A percentile compares a stretch with the other conserved stretches of the same genome.
phyloP scores from a whole-genome alignment of 75 land plant genomes.

The Ceratopteris richardii region DNA sequence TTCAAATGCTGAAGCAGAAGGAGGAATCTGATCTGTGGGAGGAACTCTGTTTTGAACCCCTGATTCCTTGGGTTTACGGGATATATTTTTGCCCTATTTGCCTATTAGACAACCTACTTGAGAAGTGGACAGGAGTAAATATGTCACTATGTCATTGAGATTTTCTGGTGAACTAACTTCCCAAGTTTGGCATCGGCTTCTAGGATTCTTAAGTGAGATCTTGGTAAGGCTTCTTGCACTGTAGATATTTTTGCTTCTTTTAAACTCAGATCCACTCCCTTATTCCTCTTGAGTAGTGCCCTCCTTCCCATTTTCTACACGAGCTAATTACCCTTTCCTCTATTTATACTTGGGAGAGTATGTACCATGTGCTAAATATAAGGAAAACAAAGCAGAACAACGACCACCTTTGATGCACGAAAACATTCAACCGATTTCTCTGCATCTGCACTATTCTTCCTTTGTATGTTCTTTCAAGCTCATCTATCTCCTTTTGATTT shows the following conservation, averaged over 20 bases:
- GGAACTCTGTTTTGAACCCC: constrained; percentile 44
- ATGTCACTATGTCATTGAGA: constrained; percentile 18
- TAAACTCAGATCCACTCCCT: not conserved
- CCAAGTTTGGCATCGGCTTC: constrained; percentile 26
- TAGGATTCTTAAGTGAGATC: constrained; percentile 43
- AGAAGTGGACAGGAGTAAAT: constrained; percentile 34
- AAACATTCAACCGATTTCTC: too few relatives aligned
- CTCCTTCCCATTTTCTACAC: not conserved
- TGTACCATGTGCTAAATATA: too few relatives aligned
- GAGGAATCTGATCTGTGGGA: constrained; percentile 22
- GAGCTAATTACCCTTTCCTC: too few relatives aligned
- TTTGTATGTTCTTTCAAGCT: too few relatives aligned
- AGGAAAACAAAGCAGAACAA: too few relatives aligned
- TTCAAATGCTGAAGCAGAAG: constrained; percentile 30
- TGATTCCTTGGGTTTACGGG: constrained; percentile 42
- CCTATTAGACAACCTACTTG: constrained; percentile 53
- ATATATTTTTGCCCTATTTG: constrained; percentile 51
- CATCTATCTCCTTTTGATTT: too few relatives aligned
- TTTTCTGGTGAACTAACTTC: not conserved
- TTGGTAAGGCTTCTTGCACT: constrained; percentile 49
- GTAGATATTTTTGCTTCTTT: constrained; percentile 24
- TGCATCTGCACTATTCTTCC: too few relatives aligned
- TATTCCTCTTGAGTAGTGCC: not conserved
- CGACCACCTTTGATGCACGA: too few relatives aligned
- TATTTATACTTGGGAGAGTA: too few relatives aligned